Evolutionary conservation across 31 red algal genomes (phyloP).

Genomic region (Endocladia muricata): DNA sequence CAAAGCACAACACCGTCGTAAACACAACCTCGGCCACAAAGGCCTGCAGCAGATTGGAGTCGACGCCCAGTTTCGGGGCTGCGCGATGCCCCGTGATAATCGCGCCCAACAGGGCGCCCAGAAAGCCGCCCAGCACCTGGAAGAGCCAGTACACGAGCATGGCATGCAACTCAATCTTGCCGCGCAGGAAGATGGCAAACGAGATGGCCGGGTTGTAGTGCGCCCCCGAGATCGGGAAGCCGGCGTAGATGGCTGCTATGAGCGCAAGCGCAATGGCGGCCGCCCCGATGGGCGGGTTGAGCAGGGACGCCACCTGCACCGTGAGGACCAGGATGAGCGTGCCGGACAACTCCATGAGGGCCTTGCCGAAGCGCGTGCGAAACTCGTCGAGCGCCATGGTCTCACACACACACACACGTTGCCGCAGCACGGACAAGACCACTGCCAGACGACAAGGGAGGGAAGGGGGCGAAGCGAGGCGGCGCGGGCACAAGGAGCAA

Average conservation of each 20-base stretch:
- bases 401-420: no score
- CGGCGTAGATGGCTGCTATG: conserved; percentile 50
- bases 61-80: conserved; percentile 28
- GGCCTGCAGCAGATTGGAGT: conserved; percentile 55
- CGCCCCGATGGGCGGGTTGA: conserved; percentile 39
- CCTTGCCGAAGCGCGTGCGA: conserved; percentile 67
- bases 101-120: conserved; percentile 61
- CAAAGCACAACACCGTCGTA: conserved; percentile 59
- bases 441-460: no score
- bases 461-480: no score
- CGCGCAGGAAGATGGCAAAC: conserved; percentile 58
- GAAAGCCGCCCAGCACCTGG: conserved; percentile 57
- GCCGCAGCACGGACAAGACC: no score
- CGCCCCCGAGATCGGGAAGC: conserved; percentile 58
- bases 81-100: conserved; percentile 39
- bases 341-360: conserved; percentile 61
- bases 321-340: conserved; percentile 67
- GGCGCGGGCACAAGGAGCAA: no score
- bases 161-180: conserved; percentile 33
- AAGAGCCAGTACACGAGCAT: conserved; percentile 68
- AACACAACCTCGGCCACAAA: conserved; percentile 72
- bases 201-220: conserved; percentile 76
- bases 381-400: conserved; percentile 72
- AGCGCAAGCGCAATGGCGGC: conserved; percentile 60
- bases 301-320: conserved; percentile 35